A percentile compares a stretch with the other conserved stretches of the same genome.
These are phyloP conservation scores for Fraxinus cuspidata DNA, from an alignment of 257 asterid genomes.

Conservation along the genomic window DNA sequence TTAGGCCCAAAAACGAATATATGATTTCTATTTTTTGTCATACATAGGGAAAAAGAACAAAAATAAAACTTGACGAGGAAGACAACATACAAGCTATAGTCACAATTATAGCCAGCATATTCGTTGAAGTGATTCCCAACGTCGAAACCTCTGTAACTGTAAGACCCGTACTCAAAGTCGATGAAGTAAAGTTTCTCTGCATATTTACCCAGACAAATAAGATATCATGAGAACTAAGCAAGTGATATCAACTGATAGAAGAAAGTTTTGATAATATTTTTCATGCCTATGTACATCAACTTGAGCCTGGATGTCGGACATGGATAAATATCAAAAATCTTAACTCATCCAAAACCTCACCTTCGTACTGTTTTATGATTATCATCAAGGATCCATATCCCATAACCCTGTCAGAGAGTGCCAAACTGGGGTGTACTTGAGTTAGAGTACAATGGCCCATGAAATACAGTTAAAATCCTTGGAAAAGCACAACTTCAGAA, in stretches of 20 bases:
- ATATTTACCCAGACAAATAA: slow-evolving; percentile 26
- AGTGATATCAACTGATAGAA: slow-evolving; percentile 8
- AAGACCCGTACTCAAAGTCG: slow-evolving; percentile 96
- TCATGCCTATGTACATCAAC: slow-evolving; percentile 5
- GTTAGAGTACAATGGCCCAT: not conserved
- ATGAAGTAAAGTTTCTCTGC: slow-evolving; percentile 92
- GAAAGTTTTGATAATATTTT: slow-evolving; percentile 8
- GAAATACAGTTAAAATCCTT: not conserved
- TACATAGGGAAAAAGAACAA: slow-evolving; percentile 13
- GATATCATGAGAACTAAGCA: slow-evolving; percentile 11
- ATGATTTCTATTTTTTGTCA: slow-evolving; percentile 11
- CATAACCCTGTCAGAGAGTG: not conserved
- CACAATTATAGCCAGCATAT: slow-evolving; percentile 98
- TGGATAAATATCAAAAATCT: slow-evolving; percentile 33
- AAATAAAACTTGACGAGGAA: slow-evolving; percentile 16
- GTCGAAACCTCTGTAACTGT: slow-evolving; percentile 93
- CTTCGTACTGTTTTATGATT: not conserved
- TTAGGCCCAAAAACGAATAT: slow-evolving; percentile 10
- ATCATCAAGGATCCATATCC: not conserved
- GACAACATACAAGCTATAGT: slow-evolving; percentile 69
- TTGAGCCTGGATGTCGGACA: not conserved
- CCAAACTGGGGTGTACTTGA: not conserved
- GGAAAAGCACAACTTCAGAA: not conserved
- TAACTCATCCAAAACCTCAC: not conserved
- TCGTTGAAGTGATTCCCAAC: slow-evolving; percentile 98